phyloP scores from a whole-genome alignment of 257 asterid species.

The Eucommia ulmoides region DNA sequence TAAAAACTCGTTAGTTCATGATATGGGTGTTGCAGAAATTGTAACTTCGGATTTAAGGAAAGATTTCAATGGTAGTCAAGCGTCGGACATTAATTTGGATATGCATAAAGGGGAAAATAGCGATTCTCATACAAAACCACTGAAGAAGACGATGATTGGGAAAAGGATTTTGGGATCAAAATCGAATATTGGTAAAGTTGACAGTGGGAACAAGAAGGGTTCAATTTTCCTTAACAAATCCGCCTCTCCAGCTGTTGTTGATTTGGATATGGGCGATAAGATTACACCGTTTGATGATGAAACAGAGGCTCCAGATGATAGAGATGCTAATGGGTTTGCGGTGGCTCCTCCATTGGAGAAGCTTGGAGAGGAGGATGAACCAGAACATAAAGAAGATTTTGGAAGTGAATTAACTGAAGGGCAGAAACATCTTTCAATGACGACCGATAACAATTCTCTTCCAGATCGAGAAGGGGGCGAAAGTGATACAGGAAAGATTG shows the following conservation, averaged over 20 bases:
- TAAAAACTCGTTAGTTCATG: background rate
- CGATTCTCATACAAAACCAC: slow-evolving; percentile 21
- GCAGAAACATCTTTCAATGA: too few species aligned
- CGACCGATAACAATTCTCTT: too few species aligned
- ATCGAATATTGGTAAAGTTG: slow-evolving; percentile 26
- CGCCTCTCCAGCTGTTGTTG: too few species aligned
- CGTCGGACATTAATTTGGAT: slow-evolving; percentile 9
- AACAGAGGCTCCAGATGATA: slow-evolving; percentile 32
- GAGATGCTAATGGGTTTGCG: slow-evolving; percentile 13
- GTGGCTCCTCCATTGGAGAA: slow-evolving; percentile 9
- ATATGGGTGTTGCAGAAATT: background rate
- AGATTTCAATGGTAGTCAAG: slow-evolving; percentile 21
- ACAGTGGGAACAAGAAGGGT: slow-evolving; percentile 28
- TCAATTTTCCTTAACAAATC: slow-evolving; percentile 23
- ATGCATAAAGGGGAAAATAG: slow-evolving; percentile 10
- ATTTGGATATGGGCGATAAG: slow-evolving; percentile 10
- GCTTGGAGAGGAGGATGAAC: slow-evolving; percentile 15
- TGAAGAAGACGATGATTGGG: slow-evolving; percentile 27
- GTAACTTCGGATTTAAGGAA: slow-evolving; percentile 13
- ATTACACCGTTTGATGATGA: slow-evolving; percentile 22
- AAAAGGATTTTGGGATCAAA: slow-evolving; percentile 47
- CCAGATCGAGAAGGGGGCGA: too few species aligned
- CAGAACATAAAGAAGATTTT: slow-evolving; percentile 13
- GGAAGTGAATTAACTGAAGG: too few species aligned
- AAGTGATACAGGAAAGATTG: too few species aligned